A percentile compares a stretch with the other conserved stretches of the same genome.
Evolutionary conservation across 2,329 filamentous ascomycete species (phyloP).

Genomic region (Aulographum hederae): DNA sequence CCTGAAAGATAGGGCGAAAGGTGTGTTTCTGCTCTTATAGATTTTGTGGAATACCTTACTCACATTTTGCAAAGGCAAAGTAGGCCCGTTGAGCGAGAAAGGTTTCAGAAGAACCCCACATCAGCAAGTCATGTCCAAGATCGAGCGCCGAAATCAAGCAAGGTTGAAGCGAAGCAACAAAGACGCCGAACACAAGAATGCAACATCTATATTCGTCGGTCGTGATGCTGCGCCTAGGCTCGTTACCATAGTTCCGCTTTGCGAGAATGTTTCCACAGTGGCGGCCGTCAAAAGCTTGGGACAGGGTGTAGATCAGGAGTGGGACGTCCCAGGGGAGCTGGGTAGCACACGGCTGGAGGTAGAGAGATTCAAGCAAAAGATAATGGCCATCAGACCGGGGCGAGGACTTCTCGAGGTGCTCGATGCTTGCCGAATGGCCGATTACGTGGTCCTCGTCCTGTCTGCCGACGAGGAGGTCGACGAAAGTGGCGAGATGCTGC

Average conservation of each 20-base stretch:
- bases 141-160: constrained; percentile 86
- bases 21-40: constrained; percentile 24
- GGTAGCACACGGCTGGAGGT: constrained; percentile 48
- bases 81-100: constrained; percentile 50
- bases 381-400: constrained; percentile 65
- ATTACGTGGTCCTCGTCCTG: constrained; percentile 77
- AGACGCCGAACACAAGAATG: constrained; percentile 63
- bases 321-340: constrained; percentile 37
- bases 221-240: constrained; percentile 73
- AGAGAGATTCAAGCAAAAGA: constrained; percentile 85
- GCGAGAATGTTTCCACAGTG: constrained; percentile 48
- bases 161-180: constrained; percentile 78
- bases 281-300: constrained; percentile 55
- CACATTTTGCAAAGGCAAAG: constrained; percentile 42
- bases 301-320: constrained; percentile 36
- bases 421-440: constrained; percentile 73
- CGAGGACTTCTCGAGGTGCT: constrained; percentile 60
- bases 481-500: constrained; percentile 62
- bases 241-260: constrained; percentile 74
- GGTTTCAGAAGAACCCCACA: constrained; percentile 72
- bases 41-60: background rate
- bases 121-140: constrained; percentile 93
- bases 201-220: constrained; percentile 68
- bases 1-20: constrained; percentile 71
- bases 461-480: constrained; percentile 75